Conservation (phyloP, 768 basidiomycete species). For the Russula olivacea region DNA sequence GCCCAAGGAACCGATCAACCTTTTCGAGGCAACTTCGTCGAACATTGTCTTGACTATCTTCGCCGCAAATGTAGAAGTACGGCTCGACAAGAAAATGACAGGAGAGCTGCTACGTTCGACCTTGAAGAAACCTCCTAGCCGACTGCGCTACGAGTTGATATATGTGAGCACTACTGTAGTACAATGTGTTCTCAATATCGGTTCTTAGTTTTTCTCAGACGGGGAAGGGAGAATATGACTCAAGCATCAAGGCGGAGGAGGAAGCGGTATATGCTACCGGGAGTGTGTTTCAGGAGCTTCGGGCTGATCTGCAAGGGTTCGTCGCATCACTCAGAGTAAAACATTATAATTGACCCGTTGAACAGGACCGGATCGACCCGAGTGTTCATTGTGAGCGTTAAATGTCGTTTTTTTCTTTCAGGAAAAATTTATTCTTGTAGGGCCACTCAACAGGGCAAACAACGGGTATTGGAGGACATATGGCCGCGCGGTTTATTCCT, state of each 20-base stretch:
- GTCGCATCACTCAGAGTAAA: constrained; percentile 23
- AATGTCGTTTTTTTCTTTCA: neutral
- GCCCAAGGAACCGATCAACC: constrained; percentile 28
- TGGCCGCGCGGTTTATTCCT: constrained; percentile 83
- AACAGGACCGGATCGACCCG: constrained; percentile 60
- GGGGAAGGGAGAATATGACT: constrained; percentile 74
- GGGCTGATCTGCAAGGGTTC: constrained; percentile 80
- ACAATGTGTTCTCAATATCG: neutral
- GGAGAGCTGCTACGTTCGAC: constrained; percentile 82
- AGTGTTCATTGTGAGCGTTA: constrained; percentile 66
- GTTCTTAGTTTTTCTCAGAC: constrained; percentile 43
- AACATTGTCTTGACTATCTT: constrained; percentile 59
- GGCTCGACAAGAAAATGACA: constrained; percentile 56
- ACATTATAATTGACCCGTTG: neutral
- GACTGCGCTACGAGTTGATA: constrained; percentile 74
- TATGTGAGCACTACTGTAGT: constrained; percentile 47
- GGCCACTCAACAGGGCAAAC: constrained; percentile 91
- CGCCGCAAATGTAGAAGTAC: constrained; percentile 59
- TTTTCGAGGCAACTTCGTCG: constrained; percentile 39
- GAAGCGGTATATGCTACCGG: constrained; percentile 54
- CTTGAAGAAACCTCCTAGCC: constrained; percentile 85
- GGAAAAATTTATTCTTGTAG: constrained; percentile 34
- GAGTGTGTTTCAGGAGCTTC: constrained; percentile 80
- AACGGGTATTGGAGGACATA: constrained; percentile 67
- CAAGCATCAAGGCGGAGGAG: constrained; percentile 62